Evolutionary conservation across 2,329 filamentous ascomycete species (phyloP), one percentile per base, ranked within the genome.

Genomic region (Diaporthe citri): DNA sequence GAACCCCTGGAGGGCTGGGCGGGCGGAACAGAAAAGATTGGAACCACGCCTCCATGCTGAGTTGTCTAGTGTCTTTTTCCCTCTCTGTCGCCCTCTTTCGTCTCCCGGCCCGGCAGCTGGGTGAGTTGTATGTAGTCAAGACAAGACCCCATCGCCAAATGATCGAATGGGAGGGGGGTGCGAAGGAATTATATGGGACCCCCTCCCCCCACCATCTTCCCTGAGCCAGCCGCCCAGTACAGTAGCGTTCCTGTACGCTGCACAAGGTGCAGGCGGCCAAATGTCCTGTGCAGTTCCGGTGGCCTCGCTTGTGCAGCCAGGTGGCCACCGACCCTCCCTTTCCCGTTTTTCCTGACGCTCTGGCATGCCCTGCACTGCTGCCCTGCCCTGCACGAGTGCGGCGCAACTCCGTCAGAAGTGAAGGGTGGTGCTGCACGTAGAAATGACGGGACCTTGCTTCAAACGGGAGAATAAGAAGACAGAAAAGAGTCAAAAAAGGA

Each of bases 211-310:
- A 52, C 46, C 64, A 67, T 52, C 22, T 52, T 31, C 20, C 51
- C 66, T 69, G 70, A 56, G 71, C 64, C 57, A 55, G 48, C 46
- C 72, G 73, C 72, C 74, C 57, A 69, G 74, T 48, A 62, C 75
- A 76, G 72, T 76, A 76, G 75, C 60, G 75, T n/a, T 70, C 59
- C 75, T 74, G 75, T 74, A 74, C 59, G 46, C 74, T 76, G 72
- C 67, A 76, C 17, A 25, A 70, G 52, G 75, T 76, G 75, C 75
- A 76, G 70, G 71, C 75, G 75, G 75, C 75, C 67, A 76, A 67
- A 72, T 74, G 60, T 74, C 72, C 74, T 73, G 71, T 74, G 74
- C 74, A 71, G 46, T 71, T 74, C 74, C 72, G 75, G 70, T 66
- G 72, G 75, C 70, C 67, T 64, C 75, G 73, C 75, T 76, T 76